phyloP scores from a whole-genome alignment of 1,139 yeast species.

The Kodamaea anthophila region DNA sequence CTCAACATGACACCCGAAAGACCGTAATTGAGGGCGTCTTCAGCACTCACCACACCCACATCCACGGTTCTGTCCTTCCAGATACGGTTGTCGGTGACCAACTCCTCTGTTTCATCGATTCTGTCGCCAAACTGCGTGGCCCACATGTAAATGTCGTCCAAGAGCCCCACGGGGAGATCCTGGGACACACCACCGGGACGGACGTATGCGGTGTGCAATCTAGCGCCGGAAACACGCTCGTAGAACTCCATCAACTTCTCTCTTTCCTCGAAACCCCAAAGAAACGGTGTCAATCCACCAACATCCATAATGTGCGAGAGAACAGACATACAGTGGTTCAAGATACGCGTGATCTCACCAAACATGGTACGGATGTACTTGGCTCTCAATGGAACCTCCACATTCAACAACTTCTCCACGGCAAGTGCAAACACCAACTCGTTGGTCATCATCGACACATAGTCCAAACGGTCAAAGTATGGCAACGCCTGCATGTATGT shows the following conservation, averaged over 20 bases:
- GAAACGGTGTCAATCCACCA: constrained; percentile 88
- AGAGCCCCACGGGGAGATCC: constrained; percentile 78
- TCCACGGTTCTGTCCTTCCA: constrained; percentile 86
- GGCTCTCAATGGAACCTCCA: constrained; percentile 80
- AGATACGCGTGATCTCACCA: constrained; percentile 80
- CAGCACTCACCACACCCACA: constrained; percentile 78
- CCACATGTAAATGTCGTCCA: constrained; percentile 94
- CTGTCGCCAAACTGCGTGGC: constrained; percentile 94
- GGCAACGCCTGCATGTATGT: constrained; percentile 85
- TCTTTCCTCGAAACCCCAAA: constrained; percentile 94
- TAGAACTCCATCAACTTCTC: constrained; percentile 91
- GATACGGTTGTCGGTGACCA: constrained; percentile 84
- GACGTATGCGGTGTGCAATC: constrained; percentile 81
- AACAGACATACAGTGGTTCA: constrained; percentile 85
- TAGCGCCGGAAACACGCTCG: constrained; percentile 87
- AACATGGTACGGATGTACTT: constrained; percentile 81
- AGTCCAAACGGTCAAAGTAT: constrained; percentile 82
- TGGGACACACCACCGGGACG: constrained; percentile 93
- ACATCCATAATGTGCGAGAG: constrained; percentile 92
- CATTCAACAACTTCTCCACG: constrained; percentile 76
- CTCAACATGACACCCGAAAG: constrained; percentile 87
- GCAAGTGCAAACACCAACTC: constrained; percentile 83
- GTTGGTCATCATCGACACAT: constrained; percentile 90
- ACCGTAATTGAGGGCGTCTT: constrained; percentile 78
- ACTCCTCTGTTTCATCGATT: constrained; percentile 84